These are phyloP conservation scores for Spathaspora hagerdaliae DNA, from an alignment of 805 yeast genomes.

Conservation along the genomic window DNA sequence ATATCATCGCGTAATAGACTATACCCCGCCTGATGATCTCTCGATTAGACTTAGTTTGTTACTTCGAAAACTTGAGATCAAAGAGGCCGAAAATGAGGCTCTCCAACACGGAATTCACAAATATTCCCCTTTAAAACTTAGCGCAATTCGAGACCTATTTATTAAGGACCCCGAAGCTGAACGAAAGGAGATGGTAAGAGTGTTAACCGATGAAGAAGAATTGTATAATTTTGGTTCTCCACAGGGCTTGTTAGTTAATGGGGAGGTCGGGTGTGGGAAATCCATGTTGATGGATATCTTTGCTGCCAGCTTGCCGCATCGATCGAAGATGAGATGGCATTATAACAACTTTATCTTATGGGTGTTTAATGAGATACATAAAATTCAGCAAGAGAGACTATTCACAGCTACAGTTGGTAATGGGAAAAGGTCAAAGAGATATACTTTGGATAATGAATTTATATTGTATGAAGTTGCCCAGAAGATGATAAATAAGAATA, in stretches of 20 bases:
- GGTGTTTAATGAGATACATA: slow-evolving; percentile 61
- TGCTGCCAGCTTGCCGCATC: slow-evolving; percentile 60
- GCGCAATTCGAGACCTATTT: slow-evolving; percentile 19
- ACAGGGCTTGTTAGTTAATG: slow-evolving; percentile 59
- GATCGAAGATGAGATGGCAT: slow-evolving; percentile 66
- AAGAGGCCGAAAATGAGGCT: slow-evolving; percentile 21
- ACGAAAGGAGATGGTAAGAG: slow-evolving; percentile 42
- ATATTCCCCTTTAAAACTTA: slow-evolving; percentile 13
- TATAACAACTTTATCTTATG: slow-evolving; percentile 66
- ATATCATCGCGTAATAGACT: slow-evolving; percentile 55
- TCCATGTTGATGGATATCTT: slow-evolving; percentile 72
- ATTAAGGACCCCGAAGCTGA: slow-evolving; percentile 26
- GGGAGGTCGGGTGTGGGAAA: slow-evolving; percentile 73
- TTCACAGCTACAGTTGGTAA: slow-evolving; percentile 40
- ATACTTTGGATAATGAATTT: slow-evolving; percentile 55
- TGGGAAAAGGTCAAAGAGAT: slow-evolving; percentile 21
- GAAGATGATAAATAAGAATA: slow-evolving; percentile 53
- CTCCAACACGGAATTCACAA: slow-evolving; percentile 7
- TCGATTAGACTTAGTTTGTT: slow-evolving; percentile 40
- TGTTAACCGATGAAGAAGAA: slow-evolving; percentile 60
- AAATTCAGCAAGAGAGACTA: slow-evolving; percentile 43
- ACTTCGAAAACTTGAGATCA: slow-evolving; percentile 28
- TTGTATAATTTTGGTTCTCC: slow-evolving; percentile 52
- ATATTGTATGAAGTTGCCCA: slow-evolving; percentile 64
- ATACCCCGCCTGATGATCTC: slow-evolving; percentile 50